Evolutionary conservation across 257 asterid genomes (phyloP), one percentile per base, ranked within the genome.

Genomic region (Nicotiana sylvestris): DNA sequence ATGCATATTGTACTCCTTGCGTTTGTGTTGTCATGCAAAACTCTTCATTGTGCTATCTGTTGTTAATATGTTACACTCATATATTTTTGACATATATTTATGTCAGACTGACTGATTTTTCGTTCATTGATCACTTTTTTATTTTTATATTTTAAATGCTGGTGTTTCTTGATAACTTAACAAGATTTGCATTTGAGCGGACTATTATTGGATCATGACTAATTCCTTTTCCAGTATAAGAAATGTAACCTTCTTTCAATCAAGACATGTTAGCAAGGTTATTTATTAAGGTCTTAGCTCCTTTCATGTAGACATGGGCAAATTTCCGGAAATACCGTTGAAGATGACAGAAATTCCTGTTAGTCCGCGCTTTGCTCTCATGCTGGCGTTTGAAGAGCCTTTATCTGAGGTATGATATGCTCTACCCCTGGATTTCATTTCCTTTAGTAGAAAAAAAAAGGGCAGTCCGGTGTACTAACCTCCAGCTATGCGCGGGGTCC

Each of bases 381-480:
- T 95, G 98, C 82, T 95, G 86, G 98, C 98, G 33, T 95, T 93
- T 87, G 89, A 90, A 81, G 90, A 90, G 83, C 98, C 97, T 85
- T 86, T 95, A 86, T 80, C 90, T 53, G 87, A 88, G 61, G 98
- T 95, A 85, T 88, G 93, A 84, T 64, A 49, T 83, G 39, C 82
- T 46, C 81, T 82, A 80, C 60, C 68, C 65, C 13, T 15, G 82
- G 79, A 82, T 58, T 77, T 76, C 80, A 49, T 46, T 39, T 58
- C 64, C 35, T 82, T 49, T 39, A 25, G 10, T 43, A 15, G 11
- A 33, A n/a, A 33, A 2, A 33, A 33, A 33, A 4, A 33, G 35
- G 35, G 35, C 4, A 33, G 35, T 5, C 3, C 35, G 35, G 5
- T 33, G 35, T 0, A 33, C 5, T 33, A 33, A 33, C 2, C 33